Evolutionary conservation across 192 early-diverging fungal genomes (phyloP), one percentile per base, ranked within the genome.

Genomic region (Entomortierella beljakovae): DNA sequence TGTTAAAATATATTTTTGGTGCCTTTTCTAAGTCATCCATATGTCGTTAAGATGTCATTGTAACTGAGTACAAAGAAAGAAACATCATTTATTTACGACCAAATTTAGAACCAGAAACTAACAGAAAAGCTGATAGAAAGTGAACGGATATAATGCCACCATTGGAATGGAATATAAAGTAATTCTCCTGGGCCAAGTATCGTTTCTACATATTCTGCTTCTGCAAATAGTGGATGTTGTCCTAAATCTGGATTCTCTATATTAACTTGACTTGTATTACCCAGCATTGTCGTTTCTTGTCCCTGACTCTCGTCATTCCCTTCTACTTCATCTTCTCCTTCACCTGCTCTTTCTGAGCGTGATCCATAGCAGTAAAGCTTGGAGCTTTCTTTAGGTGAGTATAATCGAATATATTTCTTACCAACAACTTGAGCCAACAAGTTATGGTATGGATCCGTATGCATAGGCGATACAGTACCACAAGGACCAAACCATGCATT

Each of bases 121-220:
- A 97, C 86, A 71, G 94, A 95, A 50, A 93, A 91, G 64, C 94
- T 96, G 4, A 80, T 83, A 10, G 83, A 88, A 32, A 94, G 74
- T 11, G 93, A 91, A 57, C 87, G 83, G 32, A 97, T 92, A 71
- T 92, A 94, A 70, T 97, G 96, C 96, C 96, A 97, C 92, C 94
- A 97, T 6, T 90, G 85, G 81, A 94, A 90, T 29, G 96, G 96
- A 54, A 97, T 95, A 64, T 93, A 96, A 1, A 97, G 81, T 70
- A 95, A 28, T 57, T 97, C 94, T 0, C 96, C 94, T 13, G 93
- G 90, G 25, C 65, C 63, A 22, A 96, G 81, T 7, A 94, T 56
- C 29, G 90, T 89, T 64, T 97, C 95, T 1, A 88, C 29, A 81
- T 88, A 93, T 13, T 51, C 26, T 1, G 91, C 90, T 16, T 86